Base-by-base conservation (phyloP, 2,329 filamentous ascomycete genomes). In the Epichloe typhina region DNA sequence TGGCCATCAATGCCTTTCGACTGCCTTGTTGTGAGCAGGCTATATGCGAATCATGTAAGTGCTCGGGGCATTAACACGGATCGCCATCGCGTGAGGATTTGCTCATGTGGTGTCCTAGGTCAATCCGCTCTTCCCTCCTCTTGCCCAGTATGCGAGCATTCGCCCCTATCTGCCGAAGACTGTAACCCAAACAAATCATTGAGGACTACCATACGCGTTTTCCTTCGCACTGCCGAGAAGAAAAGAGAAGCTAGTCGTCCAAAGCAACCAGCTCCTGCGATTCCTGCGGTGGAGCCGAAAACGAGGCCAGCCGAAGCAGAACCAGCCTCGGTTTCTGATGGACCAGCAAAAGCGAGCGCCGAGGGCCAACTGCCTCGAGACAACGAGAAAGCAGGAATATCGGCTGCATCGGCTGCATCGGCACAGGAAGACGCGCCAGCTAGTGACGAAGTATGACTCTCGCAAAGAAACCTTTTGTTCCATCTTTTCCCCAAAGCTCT, bases 21-120 rank as follows among this genome's bases (percentile, higher is more conserved):
- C 75, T 96, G 31, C 88, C 90, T 1, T 98, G 93, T 69, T 98
- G 93, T 67, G 93, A 96, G 63, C 91, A 95, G 64, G 84, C 86
- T 40, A 95, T 97, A 52, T 97, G 93, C 73, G 86, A 91, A 63
- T 77, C 74, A 57, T 98, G 93, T 96, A 55, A 50, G 59, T 50
- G 37, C 31, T 49, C 21, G 42, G 13, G 6, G 6, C 26, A n/a
- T 38, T n/a, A 8, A n/a, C 31, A 21, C 46, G 41, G 26, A 36
- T 23, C 12, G 19, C 23, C 23, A 13, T 49, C 4, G 13, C 9
- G 5, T 33, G 13, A 6, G 26, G 11, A 23, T 48, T 31, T 33
- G 21, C 44, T 52, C 15, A 52, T n/a, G 58, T 38, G 6, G n/a
- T n/a, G 2, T 31, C 35, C 52, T 55, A 91, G 83, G 88, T 66